A percentile compares a stretch with the other conserved stretches of the same genome.
These are phyloP conservation scores for Pythium monospermum DNA, from an alignment of 352 stramenopile species.

Conservation along the genomic window DNA sequence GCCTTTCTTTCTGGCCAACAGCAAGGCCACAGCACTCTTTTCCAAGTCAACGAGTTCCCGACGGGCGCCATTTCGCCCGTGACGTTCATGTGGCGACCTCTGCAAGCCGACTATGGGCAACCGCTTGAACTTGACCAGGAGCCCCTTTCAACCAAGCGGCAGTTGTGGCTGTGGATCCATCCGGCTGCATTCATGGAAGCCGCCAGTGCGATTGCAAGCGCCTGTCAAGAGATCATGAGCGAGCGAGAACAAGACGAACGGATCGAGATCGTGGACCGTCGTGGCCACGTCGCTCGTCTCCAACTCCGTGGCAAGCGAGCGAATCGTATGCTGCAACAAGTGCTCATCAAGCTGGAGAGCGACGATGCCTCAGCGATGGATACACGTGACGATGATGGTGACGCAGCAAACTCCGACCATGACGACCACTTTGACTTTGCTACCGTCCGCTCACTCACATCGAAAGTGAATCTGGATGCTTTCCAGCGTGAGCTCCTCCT, in stretches of 20 bases:
- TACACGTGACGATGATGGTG: too few relatives aligned
- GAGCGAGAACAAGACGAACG: constrained; percentile 30
- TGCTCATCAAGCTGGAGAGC: constrained; percentile 2
- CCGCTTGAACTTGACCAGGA: constrained; percentile 7
- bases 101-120: constrained; percentile 26
- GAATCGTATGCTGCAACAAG: constrained; percentile 28
- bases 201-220: constrained; percentile 44
- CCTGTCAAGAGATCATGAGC: constrained; percentile 40
- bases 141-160: constrained; percentile 44
- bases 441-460: background rate
- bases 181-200: constrained; percentile 71
- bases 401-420: too few relatives aligned
- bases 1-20: constrained; percentile 42
- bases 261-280: constrained; percentile 64
- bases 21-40: constrained; percentile 50
- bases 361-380: too few relatives aligned
- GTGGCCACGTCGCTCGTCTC: constrained; percentile 56
- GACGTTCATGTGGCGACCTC: constrained; percentile 69
- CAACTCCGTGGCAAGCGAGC: constrained; percentile 55
- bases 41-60: constrained; percentile 51
- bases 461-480: constrained; percentile 11
- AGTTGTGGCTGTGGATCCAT: constrained; percentile 81
- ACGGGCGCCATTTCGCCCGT: constrained; percentile 59
- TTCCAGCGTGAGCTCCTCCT: constrained; percentile 8
- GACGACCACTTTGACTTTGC: constrained; percentile 37